Evolutionary conservation across 1,139 yeast genomes (phyloP), one percentile per base, ranked within the genome.

Genomic region (Diutina rugosa): DNA sequence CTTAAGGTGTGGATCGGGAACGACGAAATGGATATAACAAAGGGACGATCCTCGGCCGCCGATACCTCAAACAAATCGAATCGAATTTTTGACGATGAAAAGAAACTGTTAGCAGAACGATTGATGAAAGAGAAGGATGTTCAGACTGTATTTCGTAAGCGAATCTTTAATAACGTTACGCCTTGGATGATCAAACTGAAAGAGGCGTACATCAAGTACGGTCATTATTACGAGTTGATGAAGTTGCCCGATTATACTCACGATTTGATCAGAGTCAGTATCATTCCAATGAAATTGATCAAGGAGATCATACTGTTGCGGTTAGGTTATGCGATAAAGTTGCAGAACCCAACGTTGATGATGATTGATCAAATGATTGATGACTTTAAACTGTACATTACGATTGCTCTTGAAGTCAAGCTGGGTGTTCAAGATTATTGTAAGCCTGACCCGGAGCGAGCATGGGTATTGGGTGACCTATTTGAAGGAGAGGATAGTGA

Each of bases 301-400:
- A 87, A 86, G 65, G 97, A 90, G 64, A 81, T 90, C 56, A 86
- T 91, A 55, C 80, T 79, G 54, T 80, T 89, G 52, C 78, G 98
- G 61, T 76, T 93, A 56, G 75, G 79, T 2, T 90, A 90, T 66
- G 96, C 98, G 4, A 78, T 80, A 67, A 86, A 87, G 63, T 72
- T 91, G 58, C 83, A 81, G 57, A 88, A 88, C 63, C 97, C 97
- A 1, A 90, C 98, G 0, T 82, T 90, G 81, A 87, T 90, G 91
- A 89, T 91, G 85, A 89, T 93, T 61, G 98, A 93, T 68, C 97
- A 91, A 70, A 87, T 90, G 81, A 81, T 93, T 61, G 93, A 84
- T 55, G 97, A 90, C 67, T 86, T 91, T 65, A 85, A 85, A 61
- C 78, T 85, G 1, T 90, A 90, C 66, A 80, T 91, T 56, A 79